Conservation (phyloP, 805 yeast genomes). For the Starmerella cellae region DNA sequence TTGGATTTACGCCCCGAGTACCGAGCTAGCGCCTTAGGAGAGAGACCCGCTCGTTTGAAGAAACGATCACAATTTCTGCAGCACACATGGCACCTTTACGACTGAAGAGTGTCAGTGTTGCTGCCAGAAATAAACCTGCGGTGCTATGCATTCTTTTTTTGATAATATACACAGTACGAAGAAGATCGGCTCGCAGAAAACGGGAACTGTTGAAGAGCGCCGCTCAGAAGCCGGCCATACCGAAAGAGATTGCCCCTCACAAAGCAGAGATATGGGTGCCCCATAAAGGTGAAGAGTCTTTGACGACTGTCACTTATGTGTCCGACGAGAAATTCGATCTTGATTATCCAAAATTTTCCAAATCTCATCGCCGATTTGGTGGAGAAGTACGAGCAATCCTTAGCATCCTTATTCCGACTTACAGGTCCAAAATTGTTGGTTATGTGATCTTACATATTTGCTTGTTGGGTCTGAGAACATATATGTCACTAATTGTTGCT, state of each 20-base stretch:
- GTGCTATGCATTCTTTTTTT: constrained; percentile 2
- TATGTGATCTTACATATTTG: constrained; percentile 56
- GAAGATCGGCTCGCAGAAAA: background rate
- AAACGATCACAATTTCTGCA: background rate
- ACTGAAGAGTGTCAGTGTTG: background rate
- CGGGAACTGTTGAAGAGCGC: background rate
- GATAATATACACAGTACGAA: background rate
- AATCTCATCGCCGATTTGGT: constrained; percentile 45
- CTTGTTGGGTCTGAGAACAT: constrained; percentile 69
- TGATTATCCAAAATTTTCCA: constrained; percentile 15
- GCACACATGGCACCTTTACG: background rate
- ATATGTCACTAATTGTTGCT: constrained; percentile 74
- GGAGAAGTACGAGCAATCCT: constrained; percentile 64
- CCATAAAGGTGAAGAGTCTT: background rate
- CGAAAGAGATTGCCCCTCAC: background rate
- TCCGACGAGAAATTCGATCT: constrained; percentile 12
- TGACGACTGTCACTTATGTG: constrained; percentile 4
- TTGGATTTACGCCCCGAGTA: too few relatives aligned
- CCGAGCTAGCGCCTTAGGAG: too few relatives aligned
- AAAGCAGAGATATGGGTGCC: background rate
- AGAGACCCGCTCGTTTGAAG: too few relatives aligned
- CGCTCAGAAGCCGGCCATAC: background rate
- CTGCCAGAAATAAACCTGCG: background rate
- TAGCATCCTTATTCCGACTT: constrained; percentile 67
- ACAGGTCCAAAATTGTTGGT: constrained; percentile 52